Conservation (phyloP, 1,139 yeast genomes). For the Hyphopichia khmerensis region DNA sequence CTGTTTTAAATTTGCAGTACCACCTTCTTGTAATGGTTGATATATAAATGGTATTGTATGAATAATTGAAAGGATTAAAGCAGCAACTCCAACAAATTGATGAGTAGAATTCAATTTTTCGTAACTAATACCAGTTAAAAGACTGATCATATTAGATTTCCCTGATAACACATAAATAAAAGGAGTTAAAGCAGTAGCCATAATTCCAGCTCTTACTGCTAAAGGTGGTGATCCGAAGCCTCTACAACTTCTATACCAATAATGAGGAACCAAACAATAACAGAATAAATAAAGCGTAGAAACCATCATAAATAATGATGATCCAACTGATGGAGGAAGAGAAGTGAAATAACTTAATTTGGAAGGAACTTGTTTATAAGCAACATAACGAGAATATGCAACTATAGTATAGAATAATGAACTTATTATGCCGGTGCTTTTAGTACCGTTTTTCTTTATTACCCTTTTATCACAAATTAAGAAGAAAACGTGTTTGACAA, state of each 20-base stretch:
- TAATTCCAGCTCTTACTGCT: conserved; percentile 53
- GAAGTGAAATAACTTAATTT: conserved; percentile 37
- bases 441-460: conserved; percentile 13
- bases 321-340: conserved; percentile 53
- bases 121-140: conserved; percentile 55
- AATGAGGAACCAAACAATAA: conserved; percentile 49
- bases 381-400: conserved; percentile 45
- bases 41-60: conserved; percentile 56
- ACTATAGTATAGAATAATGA: conserved; percentile 27
- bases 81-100: conserved; percentile 47
- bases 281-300: conserved; percentile 47
- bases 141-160: conserved; percentile 49
- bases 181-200: conserved; percentile 55
- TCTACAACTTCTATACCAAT: conserved; percentile 54
- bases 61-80: conserved; percentile 48
- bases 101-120: conserved; percentile 55
- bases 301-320: conserved; percentile 36
- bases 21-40: conserved; percentile 54
- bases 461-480: conserved; percentile 31
- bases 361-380: conserved; percentile 49
- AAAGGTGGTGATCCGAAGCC: conserved; percentile 70
- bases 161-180: conserved; percentile 53
- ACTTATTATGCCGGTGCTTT: conserved; percentile 8
- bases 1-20: conserved; percentile 22
- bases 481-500: conserved; percentile 40